A percentile compares a stretch with the other conserved stretches of the same genome.
phyloP scores from a whole-genome alignment of 805 yeast species.

The Kuraishia floccosa region DNA sequence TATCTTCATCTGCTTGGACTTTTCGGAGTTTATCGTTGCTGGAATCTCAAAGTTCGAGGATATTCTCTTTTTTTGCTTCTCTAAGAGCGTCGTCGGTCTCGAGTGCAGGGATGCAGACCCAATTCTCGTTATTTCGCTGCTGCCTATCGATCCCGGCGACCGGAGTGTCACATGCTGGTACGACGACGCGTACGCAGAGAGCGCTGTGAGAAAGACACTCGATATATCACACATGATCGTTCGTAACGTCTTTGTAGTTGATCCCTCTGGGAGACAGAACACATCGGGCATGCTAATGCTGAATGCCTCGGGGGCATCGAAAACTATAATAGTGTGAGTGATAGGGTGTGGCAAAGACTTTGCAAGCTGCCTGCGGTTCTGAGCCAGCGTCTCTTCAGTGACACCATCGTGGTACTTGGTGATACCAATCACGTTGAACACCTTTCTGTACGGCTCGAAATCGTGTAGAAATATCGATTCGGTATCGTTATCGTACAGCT shows the following conservation, averaged over 20 bases:
- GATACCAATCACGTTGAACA: slow-evolving; percentile 46
- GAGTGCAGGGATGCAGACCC: too few species aligned
- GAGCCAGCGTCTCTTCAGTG: slow-evolving; percentile 12
- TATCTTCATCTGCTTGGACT: slow-evolving; percentile 27
- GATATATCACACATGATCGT: slow-evolving; percentile 68
- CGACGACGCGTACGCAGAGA: slow-evolving; percentile 62
- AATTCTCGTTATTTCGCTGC: slow-evolving; percentile 2
- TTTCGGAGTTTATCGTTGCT: slow-evolving; percentile 18
- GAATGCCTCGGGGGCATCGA: slow-evolving; percentile 27
- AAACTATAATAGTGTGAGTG: slow-evolving; percentile 41
- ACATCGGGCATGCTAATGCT: slow-evolving; percentile 6
- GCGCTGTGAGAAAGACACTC: slow-evolving; percentile 44
- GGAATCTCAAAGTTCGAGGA: slow-evolving; percentile 17
- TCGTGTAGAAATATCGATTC: slow-evolving; percentile 66
- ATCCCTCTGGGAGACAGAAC: slow-evolving; percentile 7
- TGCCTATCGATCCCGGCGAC: slow-evolving; percentile 45
- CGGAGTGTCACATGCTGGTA: slow-evolving; percentile 71
- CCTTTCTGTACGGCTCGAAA: slow-evolving; percentile 81
- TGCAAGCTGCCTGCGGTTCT: slow-evolving; percentile 26
- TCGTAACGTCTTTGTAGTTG: slow-evolving; percentile 26
- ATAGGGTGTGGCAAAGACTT: slow-evolving; percentile 39
- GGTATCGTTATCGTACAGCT: slow-evolving; percentile 32
- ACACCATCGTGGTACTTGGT: slow-evolving; percentile 18
- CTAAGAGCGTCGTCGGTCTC: too few species aligned
- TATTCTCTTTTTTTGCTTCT: slow-evolving; percentile 13